Percentiles rank a stretch among this genome's conserved stretches.
Conservation (phyloP, 805 yeast genomes). For the Teunomyces pallodes region DNA sequence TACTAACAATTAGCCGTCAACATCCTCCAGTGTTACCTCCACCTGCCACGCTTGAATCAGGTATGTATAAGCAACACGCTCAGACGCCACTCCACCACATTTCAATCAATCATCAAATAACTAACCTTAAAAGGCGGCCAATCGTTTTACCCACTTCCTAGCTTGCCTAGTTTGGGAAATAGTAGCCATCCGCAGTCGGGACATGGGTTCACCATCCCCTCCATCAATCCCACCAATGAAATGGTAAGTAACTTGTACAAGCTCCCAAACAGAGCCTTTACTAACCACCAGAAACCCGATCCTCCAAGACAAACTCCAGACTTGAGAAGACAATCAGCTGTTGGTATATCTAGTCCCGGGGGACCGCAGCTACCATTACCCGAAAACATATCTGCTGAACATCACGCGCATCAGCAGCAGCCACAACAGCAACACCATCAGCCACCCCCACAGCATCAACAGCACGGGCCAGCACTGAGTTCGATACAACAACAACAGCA, state of each 20-base stretch:
- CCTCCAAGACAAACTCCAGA: conserved; percentile 20
- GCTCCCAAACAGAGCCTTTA: neutral
- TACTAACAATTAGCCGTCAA: conserved; percentile 42
- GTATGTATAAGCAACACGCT: conserved; percentile 27
- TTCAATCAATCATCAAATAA: conserved; percentile 2
- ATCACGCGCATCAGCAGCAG: conserved; percentile 18
- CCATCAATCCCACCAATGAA: conserved; percentile 40
- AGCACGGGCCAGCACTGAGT: conserved; percentile 4
- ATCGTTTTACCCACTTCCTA: conserved; percentile 49
- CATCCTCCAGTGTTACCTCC: conserved; percentile 62
- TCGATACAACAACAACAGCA: conserved; percentile 9
- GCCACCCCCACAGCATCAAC: conserved; percentile 9
- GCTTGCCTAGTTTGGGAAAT: conserved; percentile 49
- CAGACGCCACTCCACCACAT: neutral
- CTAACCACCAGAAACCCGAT: conserved; percentile 9
- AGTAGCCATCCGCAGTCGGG: conserved; percentile 39
- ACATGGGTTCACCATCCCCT: conserved; percentile 49
- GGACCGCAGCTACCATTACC: conserved; percentile 27
- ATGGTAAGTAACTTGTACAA: conserved; percentile 10
- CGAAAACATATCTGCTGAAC: conserved; percentile 21
- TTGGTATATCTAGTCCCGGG: conserved; percentile 13
- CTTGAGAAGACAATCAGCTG: conserved; percentile 25
- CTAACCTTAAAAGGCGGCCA: conserved; percentile 39
- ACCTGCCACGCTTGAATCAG: conserved; percentile 52
- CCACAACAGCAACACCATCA: conserved; percentile 10